Percentiles rank a stretch among this genome's conserved stretches.
Conservation (phyloP, 495 filamentous ascomycete genomes). For the Aspergillus panamensis region DNA sequence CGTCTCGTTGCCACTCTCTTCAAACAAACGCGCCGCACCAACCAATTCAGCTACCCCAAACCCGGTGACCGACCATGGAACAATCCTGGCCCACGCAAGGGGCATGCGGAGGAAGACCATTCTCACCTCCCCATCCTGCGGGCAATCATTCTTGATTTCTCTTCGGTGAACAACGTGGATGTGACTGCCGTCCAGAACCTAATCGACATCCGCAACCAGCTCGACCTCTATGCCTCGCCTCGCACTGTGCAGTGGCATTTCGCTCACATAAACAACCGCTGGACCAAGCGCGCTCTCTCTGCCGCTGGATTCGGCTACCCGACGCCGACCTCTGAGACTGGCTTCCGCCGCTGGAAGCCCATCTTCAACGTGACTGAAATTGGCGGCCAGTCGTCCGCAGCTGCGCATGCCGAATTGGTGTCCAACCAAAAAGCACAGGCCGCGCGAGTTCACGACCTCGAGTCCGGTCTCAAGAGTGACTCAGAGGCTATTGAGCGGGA, state of each 20-base stretch:
- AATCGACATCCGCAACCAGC: slow-evolving; percentile 96
- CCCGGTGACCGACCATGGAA: slow-evolving; percentile 95
- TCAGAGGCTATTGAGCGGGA: slow-evolving; percentile 30
- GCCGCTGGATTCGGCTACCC: slow-evolving; percentile 92
- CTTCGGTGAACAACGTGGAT: slow-evolving; percentile 94
- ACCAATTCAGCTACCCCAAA: slow-evolving; percentile 55
- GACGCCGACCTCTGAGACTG: slow-evolving; percentile 53
- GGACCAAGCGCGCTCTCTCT: slow-evolving; percentile 94
- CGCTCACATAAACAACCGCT: slow-evolving; percentile 90
- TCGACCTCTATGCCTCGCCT: slow-evolving; percentile 82
- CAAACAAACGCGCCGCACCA: slow-evolving; percentile 71
- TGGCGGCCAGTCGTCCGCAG: slow-evolving; percentile 66
- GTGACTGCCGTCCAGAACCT: slow-evolving; percentile 91
- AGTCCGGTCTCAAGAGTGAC: slow-evolving; percentile 35
- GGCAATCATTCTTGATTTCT: slow-evolving; percentile 93
- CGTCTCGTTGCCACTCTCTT: slow-evolving; percentile 72
- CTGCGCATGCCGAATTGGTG: slow-evolving; percentile 54
- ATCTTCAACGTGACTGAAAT: slow-evolving; percentile 94
- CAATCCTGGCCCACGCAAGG: slow-evolving; percentile 74
- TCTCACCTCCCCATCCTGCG: slow-evolving; percentile 71
- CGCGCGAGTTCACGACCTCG: slow-evolving; percentile 34
- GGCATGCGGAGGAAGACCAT: slow-evolving; percentile 46
- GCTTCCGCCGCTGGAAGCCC: slow-evolving; percentile 79
- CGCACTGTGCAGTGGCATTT: slow-evolving; percentile 94
- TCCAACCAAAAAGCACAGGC: slow-evolving; percentile 51